Percentiles rank a stretch among this genome's conserved stretches.
Conservation (phyloP, 352 stramenopile genomes). For the Lagenidium giganteum region DNA sequence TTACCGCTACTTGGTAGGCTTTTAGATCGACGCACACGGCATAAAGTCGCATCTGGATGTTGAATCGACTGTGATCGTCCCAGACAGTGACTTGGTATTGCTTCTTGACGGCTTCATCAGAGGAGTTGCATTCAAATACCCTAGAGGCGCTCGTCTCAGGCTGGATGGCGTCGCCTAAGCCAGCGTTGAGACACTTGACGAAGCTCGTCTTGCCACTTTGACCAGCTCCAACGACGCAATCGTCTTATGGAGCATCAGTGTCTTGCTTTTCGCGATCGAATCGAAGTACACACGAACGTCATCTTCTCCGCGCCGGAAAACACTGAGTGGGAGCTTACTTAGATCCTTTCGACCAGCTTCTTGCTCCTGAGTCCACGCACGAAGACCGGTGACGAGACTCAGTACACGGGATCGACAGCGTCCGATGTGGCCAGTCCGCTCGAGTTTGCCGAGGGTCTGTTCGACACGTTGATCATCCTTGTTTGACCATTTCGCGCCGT, state of each 20-base stretch:
- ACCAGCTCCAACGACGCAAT: neutral
- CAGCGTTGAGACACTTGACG: neutral
- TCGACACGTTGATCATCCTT: neutral
- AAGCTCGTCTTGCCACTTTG: constrained; percentile 2
- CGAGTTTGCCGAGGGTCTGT: neutral
- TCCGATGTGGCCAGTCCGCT: neutral
- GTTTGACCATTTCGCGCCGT: too few relatives aligned
- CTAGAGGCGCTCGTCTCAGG: neutral
- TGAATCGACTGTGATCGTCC: neutral
- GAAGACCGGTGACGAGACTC: neutral
- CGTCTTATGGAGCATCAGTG: neutral
- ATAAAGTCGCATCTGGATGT: neutral
- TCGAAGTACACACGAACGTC: constrained; percentile 1
- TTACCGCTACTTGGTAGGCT: neutral
- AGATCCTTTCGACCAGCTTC: too few relatives aligned
- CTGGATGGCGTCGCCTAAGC: neutral
- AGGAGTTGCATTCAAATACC: neutral
- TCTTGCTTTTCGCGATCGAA: neutral
- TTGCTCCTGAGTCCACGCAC: too few relatives aligned
- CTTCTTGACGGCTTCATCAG: too few relatives aligned
- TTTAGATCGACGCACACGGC: constrained; percentile 4
- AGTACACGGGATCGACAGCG: too few relatives aligned
- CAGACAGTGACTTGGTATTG: constrained; percentile 2
- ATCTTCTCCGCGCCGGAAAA: neutral
- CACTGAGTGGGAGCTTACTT: neutral